Evolutionary conservation across 441 rosid species (phyloP).

Genomic region (Lepidium campestre): DNA sequence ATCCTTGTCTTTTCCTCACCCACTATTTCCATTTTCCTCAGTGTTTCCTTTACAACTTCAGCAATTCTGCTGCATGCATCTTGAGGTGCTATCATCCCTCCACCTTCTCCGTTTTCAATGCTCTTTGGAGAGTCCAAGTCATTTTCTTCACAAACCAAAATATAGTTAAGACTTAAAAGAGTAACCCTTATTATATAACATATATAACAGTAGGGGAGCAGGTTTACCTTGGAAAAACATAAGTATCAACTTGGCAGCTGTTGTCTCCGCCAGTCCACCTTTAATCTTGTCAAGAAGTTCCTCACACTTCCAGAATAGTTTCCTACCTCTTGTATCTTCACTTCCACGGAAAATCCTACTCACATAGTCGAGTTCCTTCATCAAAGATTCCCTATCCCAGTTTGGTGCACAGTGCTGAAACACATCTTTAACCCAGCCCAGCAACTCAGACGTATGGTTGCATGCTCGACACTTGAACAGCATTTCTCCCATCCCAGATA

Average conservation of each 20-base stretch:
- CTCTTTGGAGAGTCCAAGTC: slow-evolving; percentile 79
- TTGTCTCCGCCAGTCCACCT: slow-evolving; percentile 62
- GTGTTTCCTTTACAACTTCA: slow-evolving; percentile 88
- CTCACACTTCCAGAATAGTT: slow-evolving; percentile 82
- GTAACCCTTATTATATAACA: neutral
- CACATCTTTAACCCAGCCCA: slow-evolving; percentile 97
- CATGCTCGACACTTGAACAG: slow-evolving; percentile 85
- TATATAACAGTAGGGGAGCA: neutral
- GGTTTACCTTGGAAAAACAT: slow-evolving; percentile 79
- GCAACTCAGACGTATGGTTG: slow-evolving; percentile 82
- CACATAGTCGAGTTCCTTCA: slow-evolving; percentile 84
- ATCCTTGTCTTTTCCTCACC: slow-evolving; percentile 86
- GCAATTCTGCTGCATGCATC: slow-evolving; percentile 95
- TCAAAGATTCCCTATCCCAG: slow-evolving; percentile 84
- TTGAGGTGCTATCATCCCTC: slow-evolving; percentile 76
- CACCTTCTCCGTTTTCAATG: slow-evolving; percentile 76
- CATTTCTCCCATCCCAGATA: slow-evolving; percentile 73
- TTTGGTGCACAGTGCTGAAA: slow-evolving; percentile 92
- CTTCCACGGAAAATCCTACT: slow-evolving; percentile 90
- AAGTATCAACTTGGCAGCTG: slow-evolving; percentile 70
- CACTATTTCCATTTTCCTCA: slow-evolving; percentile 94
- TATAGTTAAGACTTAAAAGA: neutral
- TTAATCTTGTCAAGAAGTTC: slow-evolving; percentile 79
- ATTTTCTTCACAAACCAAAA: slow-evolving; percentile 45
- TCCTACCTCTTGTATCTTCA: slow-evolving; percentile 85